Base-by-base conservation (phyloP, 805 yeast species). In the Wickerhamiella sergipiensis region DNA sequence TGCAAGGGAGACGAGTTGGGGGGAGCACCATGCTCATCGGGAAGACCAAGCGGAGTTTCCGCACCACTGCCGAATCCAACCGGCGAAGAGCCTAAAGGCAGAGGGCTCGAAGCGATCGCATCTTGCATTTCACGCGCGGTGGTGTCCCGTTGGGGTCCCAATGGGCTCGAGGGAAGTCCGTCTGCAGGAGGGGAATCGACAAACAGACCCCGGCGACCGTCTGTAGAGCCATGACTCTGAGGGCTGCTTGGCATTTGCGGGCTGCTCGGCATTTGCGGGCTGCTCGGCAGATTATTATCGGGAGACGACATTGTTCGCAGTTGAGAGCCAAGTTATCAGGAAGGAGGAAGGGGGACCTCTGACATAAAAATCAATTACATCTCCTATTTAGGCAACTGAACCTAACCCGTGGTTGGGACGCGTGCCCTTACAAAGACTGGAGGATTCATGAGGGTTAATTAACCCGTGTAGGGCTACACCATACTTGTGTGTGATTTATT, bases 1-100 rank as follows among this genome's bases (percentile, higher is more conserved):
- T 52, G 40, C 13, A 57, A 46, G 3, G 59, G 59, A 12, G 59
- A 57, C 19, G 59, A 57, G 45, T 52, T 43, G 8, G 46, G 46
- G 29, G 46, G 46, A 22, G 24, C 31, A 3, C 46, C 46, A 9
- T 5, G 19, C 40, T 36, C 40, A 13, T 36, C 40, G 15, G 46
- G 19, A 17, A 15, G 19, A 23, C 33, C 19, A 2, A 22, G 33
- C 17, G 46, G 46, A 18, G 19, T 15, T 3, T 13, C 33, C 2
- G 46, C 26, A 3, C 19, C 22, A 23, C 46, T 43, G 33, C 24
- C 31, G 12, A 45, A 50, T 7, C 31, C 23, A 5, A 18, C 46
- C 10, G 46, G 49, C 22, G 22, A 43, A 23, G 49, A 21, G 24
- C 45, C 46, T 29, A 9, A 53, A 47, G 21, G 50, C 45, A 19